Base-by-base conservation (phyloP, 1,139 yeast species). In the Yamadazyma triangularis region DNA sequence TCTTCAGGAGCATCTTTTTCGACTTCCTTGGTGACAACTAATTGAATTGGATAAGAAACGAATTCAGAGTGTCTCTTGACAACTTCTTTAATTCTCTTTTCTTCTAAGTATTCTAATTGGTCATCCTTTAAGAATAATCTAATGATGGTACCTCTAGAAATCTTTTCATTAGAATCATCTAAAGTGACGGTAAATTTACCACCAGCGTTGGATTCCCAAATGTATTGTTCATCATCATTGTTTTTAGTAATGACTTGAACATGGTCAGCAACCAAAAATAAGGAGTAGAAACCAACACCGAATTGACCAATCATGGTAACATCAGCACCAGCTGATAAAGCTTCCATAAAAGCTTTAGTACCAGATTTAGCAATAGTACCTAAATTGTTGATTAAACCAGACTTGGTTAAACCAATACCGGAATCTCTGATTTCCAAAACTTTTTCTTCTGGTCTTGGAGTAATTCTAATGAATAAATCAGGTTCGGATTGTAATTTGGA, bases 341-440 rank as follows among this genome's bases (percentile, higher is more conserved):
- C 98, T 73, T 93, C 98, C 98, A 93, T 91, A 66, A 93, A 93
- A 49, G 95, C 86, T 76, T 93, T 93, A 56, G 99, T 93, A 73
- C 98, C 99, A 48, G 98, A 93, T 75, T 91, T 93, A 60, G 99
- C 98, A 61, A 93, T 93, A 48, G 98, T 91, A 82, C 99, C 99
- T 69, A 93, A 85, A 76, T 93, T 93, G 82, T 93, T 93, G 59
- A 93, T 93, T 64, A 93, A 77, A 60, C 93, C 99, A 48, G 96
- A 94, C 77, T 93, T 93, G 70, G 99, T 93, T 95, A 91, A 88
- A 87, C 99, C 99, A 57, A 93, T 88, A 88, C 99, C 99, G 40
- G 97, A 80, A 69, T 93, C 99, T 73, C 98, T 89, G 64, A 93
- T 84, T 71, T 91, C 97, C 60, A 93, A 77, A 43, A 91, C 81